A percentile compares a stretch with the other conserved stretches of the same genome.
These are phyloP conservation scores for Geotrichum histeridarum DNA, from an alignment of 1,139 yeast genomes.

Conservation along the genomic window DNA sequence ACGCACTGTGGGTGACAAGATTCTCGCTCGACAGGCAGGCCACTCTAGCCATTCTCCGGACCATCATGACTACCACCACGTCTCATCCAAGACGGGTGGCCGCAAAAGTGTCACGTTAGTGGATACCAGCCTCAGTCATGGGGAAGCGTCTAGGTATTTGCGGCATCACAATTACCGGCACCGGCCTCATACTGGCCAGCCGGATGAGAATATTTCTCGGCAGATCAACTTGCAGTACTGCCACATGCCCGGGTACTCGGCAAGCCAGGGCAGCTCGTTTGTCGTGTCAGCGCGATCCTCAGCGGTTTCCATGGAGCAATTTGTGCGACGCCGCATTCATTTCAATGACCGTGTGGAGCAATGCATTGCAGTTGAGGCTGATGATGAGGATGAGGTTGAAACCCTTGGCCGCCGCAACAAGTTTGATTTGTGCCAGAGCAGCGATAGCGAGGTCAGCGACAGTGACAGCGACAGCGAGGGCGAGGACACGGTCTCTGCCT, in stretches of 20 bases:
- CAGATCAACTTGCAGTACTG: conserved; percentile 35
- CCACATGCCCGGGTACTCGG: conserved; percentile 11
- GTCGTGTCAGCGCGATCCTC: background rate
- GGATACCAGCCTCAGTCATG: conserved; percentile 10
- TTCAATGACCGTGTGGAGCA: conserved; percentile 91
- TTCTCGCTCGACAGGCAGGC: conserved; percentile 44
- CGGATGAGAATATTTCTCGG: conserved; percentile 33
- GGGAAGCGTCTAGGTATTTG: conserved; percentile 28
- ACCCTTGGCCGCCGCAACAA: background rate
- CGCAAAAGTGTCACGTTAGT: background rate
- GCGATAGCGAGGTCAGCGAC: background rate
- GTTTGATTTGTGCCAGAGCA: background rate
- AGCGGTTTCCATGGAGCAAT: background rate
- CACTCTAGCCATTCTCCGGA: conserved; percentile 5
- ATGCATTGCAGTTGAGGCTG: conserved; percentile 67
- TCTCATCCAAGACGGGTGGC: background rate
- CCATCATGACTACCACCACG: background rate
- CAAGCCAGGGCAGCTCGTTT: background rate
- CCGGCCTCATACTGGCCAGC: conserved; percentile 31
- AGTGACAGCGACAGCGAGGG: background rate
- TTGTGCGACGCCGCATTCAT: conserved; percentile 58
- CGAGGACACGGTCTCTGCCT: background rate
- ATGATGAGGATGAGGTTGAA: conserved; percentile 54
- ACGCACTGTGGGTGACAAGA: conserved; percentile 71
- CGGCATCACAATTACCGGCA: conserved; percentile 41